phyloP scores from a whole-genome alignment of 192 early-diverging fungal species.

The Podila horticola region DNA sequence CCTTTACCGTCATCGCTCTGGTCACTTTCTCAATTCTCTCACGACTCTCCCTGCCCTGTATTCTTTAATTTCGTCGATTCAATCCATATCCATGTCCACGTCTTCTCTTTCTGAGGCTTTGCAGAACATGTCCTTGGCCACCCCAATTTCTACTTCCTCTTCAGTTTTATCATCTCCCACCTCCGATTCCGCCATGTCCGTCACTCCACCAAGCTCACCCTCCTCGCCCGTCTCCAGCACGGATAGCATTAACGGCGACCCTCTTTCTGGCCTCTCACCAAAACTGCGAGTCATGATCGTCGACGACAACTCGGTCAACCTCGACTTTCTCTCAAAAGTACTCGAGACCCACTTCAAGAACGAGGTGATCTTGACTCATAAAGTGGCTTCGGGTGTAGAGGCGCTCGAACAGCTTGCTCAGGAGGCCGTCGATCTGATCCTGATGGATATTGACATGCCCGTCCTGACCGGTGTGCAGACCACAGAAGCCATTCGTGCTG shows the following conservation, averaged over 20 bases:
- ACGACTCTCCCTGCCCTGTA: conserved; percentile 1
- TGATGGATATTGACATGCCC: conserved; percentile 81
- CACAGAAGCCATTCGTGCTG: conserved; percentile 57
- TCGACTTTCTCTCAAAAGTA: conserved; percentile 63
- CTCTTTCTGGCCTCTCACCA: conserved; percentile 5
- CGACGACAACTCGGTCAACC: conserved; percentile 78
- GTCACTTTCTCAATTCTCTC: neutral
- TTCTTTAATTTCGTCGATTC: conserved; percentile 1
- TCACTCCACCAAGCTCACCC: conserved; percentile 44
- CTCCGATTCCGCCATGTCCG: conserved; percentile 13
- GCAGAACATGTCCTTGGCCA: neutral
- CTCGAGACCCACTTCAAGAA: conserved; percentile 60
- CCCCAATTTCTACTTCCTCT: neutral
- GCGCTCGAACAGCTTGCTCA: conserved; percentile 55
- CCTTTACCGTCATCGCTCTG: neutral
- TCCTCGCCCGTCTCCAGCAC: conserved; percentile 40
- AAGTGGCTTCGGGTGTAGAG: conserved; percentile 57
- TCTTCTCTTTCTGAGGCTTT: neutral
- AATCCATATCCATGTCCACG: conserved; percentile 1
- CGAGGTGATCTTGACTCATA: conserved; percentile 38
- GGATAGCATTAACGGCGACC: conserved; percentile 24
- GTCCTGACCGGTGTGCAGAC: conserved; percentile 69
- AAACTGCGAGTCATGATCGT: conserved; percentile 59
- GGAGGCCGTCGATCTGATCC: conserved; percentile 61
- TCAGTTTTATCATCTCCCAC: neutral